Evolutionary conservation across 108 stramenopile genomes (phyloP), one percentile per base, ranked within the genome.

Genomic region (Skeletonema menzelii): DNA sequence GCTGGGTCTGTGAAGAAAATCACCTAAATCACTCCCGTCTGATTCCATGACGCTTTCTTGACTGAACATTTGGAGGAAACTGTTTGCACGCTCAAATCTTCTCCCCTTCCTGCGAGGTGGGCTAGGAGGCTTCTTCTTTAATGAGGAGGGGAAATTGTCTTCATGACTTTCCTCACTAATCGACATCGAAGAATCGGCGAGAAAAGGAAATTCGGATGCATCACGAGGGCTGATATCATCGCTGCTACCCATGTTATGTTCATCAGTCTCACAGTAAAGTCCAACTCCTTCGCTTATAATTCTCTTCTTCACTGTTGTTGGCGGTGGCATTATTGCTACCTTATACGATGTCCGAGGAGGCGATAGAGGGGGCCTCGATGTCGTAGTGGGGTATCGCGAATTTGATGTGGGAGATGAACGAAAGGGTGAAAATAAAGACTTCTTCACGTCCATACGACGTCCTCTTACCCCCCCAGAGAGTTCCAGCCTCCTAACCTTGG

Each of bases 51-150:
- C 19, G 27, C 44, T 34, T 12, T 64, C 56, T 44, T 65, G 68
- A 24, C 70, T 61, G 46, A 79, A 79, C 70, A 79, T 79, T 66
- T 79, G 77, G 12, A 71, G 49, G 59, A 79, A 79, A 56, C 77
- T 79, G 35, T 79, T 70, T 8, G 77, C 77, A 8, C 77, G 32
- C 13, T 70, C 70, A 58, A 64, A 61, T 4, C 27, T 26, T 40
- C 63, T 65, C 49, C 30, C 56, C 70, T 71, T 53, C 59, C 4
- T 32, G 64, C 26, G 69, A 34, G 35, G 76, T 35, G 59, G 53
- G 11, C 15, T 30, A 38, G 26, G 24, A 26, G 38, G 22, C 37
- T 69, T 69, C 44, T 69, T 76, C 31, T 12, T 60, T 10, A 62
- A 40, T 69, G 68, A 28, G 20, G 31, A 55, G 10, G 40, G 69